Base-by-base conservation (phyloP, 352 stramenopile genomes). In the Phytophthora constricta region DNA sequence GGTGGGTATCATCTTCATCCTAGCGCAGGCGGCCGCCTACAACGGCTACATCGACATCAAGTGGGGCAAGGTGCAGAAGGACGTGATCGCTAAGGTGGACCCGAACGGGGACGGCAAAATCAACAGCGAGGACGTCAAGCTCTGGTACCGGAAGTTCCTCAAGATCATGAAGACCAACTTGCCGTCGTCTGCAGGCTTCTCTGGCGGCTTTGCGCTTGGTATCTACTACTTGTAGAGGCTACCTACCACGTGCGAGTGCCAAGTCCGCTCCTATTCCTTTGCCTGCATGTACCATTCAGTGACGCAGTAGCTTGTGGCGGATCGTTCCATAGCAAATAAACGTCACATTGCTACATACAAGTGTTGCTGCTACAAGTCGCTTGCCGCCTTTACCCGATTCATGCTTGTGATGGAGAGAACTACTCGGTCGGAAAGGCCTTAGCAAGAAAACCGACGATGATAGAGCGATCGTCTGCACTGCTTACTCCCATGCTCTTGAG, bases 31-130 rank as follows among this genome's bases (percentile, higher is more conserved):
- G n/a, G 85, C 90, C 16, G 77, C 82, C 48, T 93, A 87, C 33
- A 86, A 93, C 48, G 90, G 90, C 37, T 97, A 97, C 82, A 91
- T 97, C 60, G 73, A 96, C 58, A 93, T 97, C 59, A 90, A 96
- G 68, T 97, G 89, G 90, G 76, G 79, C 55, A 97, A 97, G 74
- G 82, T 96, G 31, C 84, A 97, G 56, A 91, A 91, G 53, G 89
- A 96, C 64, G 82, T 93, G 42, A 87, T 94, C 58, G 72, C 72
- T 19, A 82, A 84, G n/a, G 82, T 96, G 26, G 90, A 97, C 67
- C 76, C 82, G 0, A 86, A 96, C 66, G 80, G 82, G 58, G 88
- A 97, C 50, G 88, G 87, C 65, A 95, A 95, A 77, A 86, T 97
- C 70, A 84, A 88, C 41, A 84, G 81, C 64, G 70, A 90, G 34